Conservation (phyloP, 768 basidiomycete species). For the Rubroboletus satanas region DNA sequence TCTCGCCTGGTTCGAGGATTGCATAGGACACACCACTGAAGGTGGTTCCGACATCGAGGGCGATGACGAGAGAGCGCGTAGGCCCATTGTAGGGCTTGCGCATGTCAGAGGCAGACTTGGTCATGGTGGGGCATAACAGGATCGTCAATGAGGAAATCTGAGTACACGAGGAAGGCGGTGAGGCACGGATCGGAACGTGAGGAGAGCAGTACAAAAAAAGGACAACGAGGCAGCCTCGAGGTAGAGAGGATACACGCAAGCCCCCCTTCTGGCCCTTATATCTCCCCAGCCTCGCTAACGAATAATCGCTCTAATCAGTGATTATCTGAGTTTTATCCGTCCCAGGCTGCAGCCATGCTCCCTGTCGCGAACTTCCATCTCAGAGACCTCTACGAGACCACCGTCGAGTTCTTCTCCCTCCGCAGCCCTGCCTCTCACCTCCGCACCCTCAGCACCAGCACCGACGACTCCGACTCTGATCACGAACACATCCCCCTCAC, state of each 20-base stretch:
- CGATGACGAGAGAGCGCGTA: conserved; percentile 64
- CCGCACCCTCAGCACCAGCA: conserved; percentile 18
- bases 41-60: conserved; percentile 79
- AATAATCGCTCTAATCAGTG: conserved; percentile 25
- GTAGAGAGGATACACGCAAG: conserved; percentile 18
- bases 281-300: conserved; percentile 3
- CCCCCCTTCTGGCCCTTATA: conserved; percentile 8
- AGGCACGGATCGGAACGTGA: neutral
- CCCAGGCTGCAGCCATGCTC: conserved; percentile 35
- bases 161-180: neutral
- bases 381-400: conserved; percentile 47
- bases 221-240: conserved; percentile 13
- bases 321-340: conserved; percentile 39
- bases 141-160: neutral
- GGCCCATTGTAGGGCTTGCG: conserved; percentile 71
- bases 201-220: conserved; percentile 1
- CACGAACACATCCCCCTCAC: conserved; percentile 26
- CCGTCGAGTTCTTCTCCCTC: conserved; percentile 57
- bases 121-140: conserved; percentile 30
- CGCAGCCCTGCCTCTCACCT: conserved; percentile 34
- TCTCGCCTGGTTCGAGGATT: conserved; percentile 75
- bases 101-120: conserved; percentile 53
- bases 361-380: conserved; percentile 46
- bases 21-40: conserved; percentile 84
- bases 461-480: conserved; percentile 29